These are phyloP conservation scores for Hypomyces rosellus DNA, from an alignment of 2,329 filamentous ascomycete species.

Conservation along the genomic window DNA sequence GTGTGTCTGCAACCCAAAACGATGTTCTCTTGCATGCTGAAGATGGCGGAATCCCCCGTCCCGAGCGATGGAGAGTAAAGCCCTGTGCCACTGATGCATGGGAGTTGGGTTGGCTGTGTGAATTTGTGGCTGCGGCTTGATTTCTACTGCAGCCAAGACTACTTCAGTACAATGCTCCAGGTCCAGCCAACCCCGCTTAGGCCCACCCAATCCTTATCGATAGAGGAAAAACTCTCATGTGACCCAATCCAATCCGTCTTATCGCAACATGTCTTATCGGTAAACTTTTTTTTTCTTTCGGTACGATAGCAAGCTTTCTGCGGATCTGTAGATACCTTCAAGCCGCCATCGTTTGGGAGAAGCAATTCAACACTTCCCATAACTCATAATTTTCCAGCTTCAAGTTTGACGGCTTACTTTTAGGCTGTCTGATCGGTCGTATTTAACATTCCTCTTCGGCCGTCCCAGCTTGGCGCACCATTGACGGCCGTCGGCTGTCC, in stretches of 20 bases:
- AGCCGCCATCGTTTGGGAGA: constrained; percentile 12
- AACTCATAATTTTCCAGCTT: not conserved
- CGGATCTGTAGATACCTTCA: constrained; percentile 23
- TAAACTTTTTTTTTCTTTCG: constrained; percentile 26
- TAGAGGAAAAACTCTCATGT: constrained; percentile 9
- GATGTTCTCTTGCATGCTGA: too few relatives aligned
- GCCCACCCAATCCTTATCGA: constrained; percentile 5
- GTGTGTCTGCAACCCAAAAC: too few relatives aligned
- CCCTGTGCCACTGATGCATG: too few relatives aligned
- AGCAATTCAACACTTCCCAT: constrained; percentile 3
- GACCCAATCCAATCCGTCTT: not conserved
- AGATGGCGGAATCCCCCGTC: too few relatives aligned
- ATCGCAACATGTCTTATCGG: constrained; percentile 18
- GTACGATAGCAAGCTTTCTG: constrained; percentile 8
- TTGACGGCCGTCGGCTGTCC: not conserved
- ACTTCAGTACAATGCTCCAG: not conserved
- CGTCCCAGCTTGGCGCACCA: not conserved
- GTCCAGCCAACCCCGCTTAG: too few relatives aligned
- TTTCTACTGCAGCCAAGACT: not conserved
- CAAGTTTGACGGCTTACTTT: too few relatives aligned
- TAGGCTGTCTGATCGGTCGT: too few relatives aligned
- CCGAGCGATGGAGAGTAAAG: too few relatives aligned
- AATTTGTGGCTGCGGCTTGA: too few relatives aligned
- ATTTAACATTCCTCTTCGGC: not conserved
- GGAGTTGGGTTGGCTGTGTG: too few relatives aligned